Percentiles rank a stretch among this genome's conserved stretches.
Evolutionary conservation across 1,139 yeast genomes (phyloP).

Genomic region (Diutina neorugosa): DNA sequence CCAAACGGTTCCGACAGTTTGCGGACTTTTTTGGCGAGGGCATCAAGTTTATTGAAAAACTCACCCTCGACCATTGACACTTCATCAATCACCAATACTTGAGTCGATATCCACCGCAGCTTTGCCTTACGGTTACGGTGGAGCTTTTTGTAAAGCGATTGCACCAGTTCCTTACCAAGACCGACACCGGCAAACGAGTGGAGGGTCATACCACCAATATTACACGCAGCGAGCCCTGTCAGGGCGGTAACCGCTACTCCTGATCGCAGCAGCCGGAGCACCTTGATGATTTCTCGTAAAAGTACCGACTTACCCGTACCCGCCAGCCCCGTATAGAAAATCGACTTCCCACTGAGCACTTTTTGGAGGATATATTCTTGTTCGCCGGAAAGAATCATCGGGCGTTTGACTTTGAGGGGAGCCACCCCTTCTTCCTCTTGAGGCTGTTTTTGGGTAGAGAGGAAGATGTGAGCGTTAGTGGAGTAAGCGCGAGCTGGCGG

Average conservation of each 20-base stretch:
- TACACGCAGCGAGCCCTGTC: slow-evolving; percentile 87
- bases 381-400: slow-evolving; percentile 27
- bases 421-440: background rate
- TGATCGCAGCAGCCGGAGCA: slow-evolving; percentile 35
- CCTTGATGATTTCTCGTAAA: slow-evolving; percentile 55
- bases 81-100: slow-evolving; percentile 73
- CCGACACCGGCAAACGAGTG: slow-evolving; percentile 66
- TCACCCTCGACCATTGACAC: slow-evolving; percentile 81
- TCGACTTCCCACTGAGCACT: slow-evolving; percentile 6
- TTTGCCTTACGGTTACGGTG: slow-evolving; percentile 39
- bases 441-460: background rate
- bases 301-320: slow-evolving; percentile 91
- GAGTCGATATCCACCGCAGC: slow-evolving; percentile 49
- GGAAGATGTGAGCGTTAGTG: background rate
- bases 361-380: slow-evolving; percentile 21
- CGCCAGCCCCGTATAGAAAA: slow-evolving; percentile 87
- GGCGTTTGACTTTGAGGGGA: slow-evolving; percentile 7
- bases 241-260: slow-evolving; percentile 82
- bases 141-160: slow-evolving; percentile 28
- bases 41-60: slow-evolving; percentile 58
- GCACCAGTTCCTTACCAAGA: slow-evolving; percentile 19
- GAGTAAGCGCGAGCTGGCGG: background rate
- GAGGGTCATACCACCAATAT: slow-evolving; percentile 77
- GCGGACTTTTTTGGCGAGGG: slow-evolving; percentile 47
- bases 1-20: slow-evolving; percentile 58